Percentiles rank a stretch among this genome's conserved stretches.
These are phyloP conservation scores for Plasmodium coatneyi DNA, from an alignment of 169 alveolate species.

Conservation along the genomic window DNA sequence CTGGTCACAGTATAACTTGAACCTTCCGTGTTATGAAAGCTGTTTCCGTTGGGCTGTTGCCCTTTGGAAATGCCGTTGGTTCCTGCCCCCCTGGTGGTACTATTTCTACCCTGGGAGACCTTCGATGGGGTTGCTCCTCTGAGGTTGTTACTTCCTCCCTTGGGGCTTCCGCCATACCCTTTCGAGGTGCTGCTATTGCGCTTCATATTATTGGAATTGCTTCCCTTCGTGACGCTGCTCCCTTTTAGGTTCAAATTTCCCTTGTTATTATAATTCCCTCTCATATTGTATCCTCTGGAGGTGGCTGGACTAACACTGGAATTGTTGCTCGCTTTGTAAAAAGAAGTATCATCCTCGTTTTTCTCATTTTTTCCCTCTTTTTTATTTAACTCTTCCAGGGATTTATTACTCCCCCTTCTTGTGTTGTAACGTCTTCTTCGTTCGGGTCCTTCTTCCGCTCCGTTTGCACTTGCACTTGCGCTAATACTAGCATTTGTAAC, in stretches of 20 bases:
- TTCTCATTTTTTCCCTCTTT: background rate
- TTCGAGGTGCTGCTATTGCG: background rate
- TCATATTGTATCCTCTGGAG: background rate
- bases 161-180: background rate
- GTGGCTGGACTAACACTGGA: background rate
- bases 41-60: background rate
- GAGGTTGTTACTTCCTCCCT: background rate
- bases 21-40: background rate
- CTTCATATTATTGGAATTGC: background rate
- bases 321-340: background rate
- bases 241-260: background rate
- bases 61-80: background rate
- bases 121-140: background rate
- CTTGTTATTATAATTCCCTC: background rate
- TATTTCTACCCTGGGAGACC: background rate
- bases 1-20: background rate
- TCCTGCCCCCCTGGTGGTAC: background rate
- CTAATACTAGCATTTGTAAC: background rate
- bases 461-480: constrained; percentile 1
- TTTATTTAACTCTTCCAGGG: background rate
- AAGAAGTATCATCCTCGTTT: background rate
- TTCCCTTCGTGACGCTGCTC: background rate
- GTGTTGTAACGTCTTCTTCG: constrained; percentile 44
- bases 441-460: background rate
- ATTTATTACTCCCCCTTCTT: constrained; percentile 9